These are phyloP conservation scores for Daldinia concentrica DNA, from an alignment of 495 filamentous ascomycete species.

Conservation along the genomic window DNA sequence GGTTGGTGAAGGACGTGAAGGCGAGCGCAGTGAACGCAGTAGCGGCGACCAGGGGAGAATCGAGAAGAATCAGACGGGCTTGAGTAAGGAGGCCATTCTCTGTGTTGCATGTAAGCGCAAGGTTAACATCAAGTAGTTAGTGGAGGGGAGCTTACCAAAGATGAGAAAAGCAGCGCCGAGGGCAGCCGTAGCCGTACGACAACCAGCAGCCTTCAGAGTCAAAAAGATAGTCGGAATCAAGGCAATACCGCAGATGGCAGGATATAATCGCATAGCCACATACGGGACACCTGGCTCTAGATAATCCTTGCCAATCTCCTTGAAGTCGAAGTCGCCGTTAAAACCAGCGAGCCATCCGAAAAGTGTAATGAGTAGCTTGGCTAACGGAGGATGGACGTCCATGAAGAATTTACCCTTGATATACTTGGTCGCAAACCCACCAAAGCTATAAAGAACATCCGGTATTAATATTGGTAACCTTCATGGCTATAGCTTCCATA, in stretches of 20 bases:
- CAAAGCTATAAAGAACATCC: slow-evolving; percentile 70
- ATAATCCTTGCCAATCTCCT: slow-evolving; percentile 99
- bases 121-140: slow-evolving; percentile 26
- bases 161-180: slow-evolving; percentile 87
- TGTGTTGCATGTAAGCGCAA: slow-evolving; percentile 47
- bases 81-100: slow-evolving; percentile 96
- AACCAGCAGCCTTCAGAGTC: slow-evolving; percentile 90
- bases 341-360: slow-evolving; percentile 96
- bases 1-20: slow-evolving; percentile 94
- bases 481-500: background rate
- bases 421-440: slow-evolving; percentile 97
- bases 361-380: slow-evolving; percentile 93
- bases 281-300: slow-evolving; percentile 94
- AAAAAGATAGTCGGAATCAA: slow-evolving; percentile 92
- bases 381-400: slow-evolving; percentile 98
- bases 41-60: slow-evolving; percentile 92
- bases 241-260: slow-evolving; percentile 85
- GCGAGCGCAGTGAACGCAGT: slow-evolving; percentile 91
- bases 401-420: slow-evolving; percentile 99
- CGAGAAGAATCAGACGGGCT: slow-evolving; percentile 92
- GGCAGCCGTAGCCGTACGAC: slow-evolving; percentile 81
- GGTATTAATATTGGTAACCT: slow-evolving; percentile 36
- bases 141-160: slow-evolving; percentile 70
- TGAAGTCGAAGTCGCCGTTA: slow-evolving; percentile 96
- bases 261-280: slow-evolving; percentile 95